Base-by-base conservation (phyloP, 164 flowering plant genomes). In the Akebia trifoliata region DNA sequence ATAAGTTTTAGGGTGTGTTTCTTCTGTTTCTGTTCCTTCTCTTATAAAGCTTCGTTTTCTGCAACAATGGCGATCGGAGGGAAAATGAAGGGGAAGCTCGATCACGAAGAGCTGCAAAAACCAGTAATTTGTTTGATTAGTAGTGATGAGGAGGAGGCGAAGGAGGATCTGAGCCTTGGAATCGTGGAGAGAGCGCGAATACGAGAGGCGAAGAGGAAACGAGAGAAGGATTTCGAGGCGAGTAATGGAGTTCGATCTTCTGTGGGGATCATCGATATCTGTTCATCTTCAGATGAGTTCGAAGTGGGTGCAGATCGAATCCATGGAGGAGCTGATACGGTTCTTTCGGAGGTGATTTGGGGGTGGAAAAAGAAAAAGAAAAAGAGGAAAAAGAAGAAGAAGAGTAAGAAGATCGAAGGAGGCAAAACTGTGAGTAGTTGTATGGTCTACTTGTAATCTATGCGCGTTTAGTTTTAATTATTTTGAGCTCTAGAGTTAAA, bases 121-220 rank as follows among this genome's bases (percentile, higher is more conserved):
- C 46, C 55, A 0, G 47, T 54, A 14, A 55, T 60, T 15, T 50
- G 30, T 15, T 45, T 62, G 26, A 66, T 68, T 64, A 68, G 69
- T 40, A 74, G 77, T 55, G 83, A 76, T 44, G 87, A 82, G 20
- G 81, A 75, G 4, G 87, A 78, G 50, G 88, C 81, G 0, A 81
- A 84, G 50, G 78, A 77, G 46, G 96, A 84, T 62, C 71, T 81
- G 46, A 86, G 75, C 63, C 71, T 81, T 42, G 68, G 75, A 60
- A 76, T 82, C 42, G 81, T 84, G 8, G 76, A 78, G 61, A 85
- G 73, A 45, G 72, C 88, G 0, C 63, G 71, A 68, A 36, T 38
- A 61, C 74, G 76, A 37, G 73, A 66, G 11, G 66, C 53, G n/a
- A 73, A 60, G 69, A 37, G 65, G 62, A 62, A 62, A 14, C 57